phyloP scores from a whole-genome alignment of 1,284 basidiomycete genomes.

The Rhodotorula mucilaginosa region DNA sequence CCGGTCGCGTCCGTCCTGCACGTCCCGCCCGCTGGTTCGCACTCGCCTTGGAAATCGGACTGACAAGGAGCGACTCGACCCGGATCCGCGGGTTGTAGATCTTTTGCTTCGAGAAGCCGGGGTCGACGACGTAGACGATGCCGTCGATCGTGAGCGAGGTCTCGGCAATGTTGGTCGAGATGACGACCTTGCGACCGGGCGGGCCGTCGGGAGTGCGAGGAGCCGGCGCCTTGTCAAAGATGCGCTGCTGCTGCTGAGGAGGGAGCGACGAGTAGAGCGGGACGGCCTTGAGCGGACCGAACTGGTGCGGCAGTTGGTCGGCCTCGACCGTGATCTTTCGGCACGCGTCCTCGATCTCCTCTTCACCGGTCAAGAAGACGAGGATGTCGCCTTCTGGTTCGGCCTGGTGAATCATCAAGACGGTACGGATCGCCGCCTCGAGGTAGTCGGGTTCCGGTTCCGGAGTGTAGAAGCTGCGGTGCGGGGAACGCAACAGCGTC shows the following conservation, averaged over 20 bases:
- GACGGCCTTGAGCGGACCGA: conserved; percentile 82
- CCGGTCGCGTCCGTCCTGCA: conserved; percentile 90
- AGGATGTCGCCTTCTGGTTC: conserved; percentile 92
- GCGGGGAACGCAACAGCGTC: neutral
- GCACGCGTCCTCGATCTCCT: conserved; percentile 97
- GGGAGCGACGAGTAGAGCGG: conserved; percentile 93
- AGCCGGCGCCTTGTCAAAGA: conserved; percentile 82
- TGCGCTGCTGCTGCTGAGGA: conserved; percentile 87
- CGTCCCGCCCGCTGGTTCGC: conserved; percentile 95
- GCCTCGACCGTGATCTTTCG: conserved; percentile 87
- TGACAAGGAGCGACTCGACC: conserved; percentile 89
- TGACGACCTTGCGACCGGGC: conserved; percentile 86
- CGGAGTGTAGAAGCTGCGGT: conserved; percentile 75
- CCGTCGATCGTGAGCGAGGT: conserved; percentile 97
- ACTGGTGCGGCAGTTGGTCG: conserved; percentile 69
- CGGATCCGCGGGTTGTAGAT: conserved; percentile 96
- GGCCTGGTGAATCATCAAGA: conserved; percentile 94
- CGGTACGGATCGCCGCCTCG: conserved; percentile 93
- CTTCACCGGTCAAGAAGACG: conserved; percentile 94
- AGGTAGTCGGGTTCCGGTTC: conserved; percentile 96
- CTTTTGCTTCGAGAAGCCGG: conserved; percentile 96
- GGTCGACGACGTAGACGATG: conserved; percentile 98
- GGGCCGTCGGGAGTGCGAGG: conserved; percentile 65
- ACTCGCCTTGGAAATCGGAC: conserved; percentile 93
- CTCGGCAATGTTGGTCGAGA: conserved; percentile 97